phyloP scores from a whole-genome alignment of 768 basidiomycete genomes.

The Russula olivacea region DNA sequence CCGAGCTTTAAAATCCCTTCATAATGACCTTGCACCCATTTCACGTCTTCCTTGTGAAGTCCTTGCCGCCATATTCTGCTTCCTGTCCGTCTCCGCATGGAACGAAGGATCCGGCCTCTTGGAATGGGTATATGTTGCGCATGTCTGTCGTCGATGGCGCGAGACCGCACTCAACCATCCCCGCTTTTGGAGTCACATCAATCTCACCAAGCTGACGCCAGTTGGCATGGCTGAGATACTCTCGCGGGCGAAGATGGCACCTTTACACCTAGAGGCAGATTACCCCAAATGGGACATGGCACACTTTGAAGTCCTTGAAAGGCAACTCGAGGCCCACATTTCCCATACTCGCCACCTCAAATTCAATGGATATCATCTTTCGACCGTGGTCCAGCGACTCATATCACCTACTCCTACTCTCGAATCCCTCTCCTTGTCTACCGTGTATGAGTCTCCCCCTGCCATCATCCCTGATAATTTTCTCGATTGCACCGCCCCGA shows the following conservation, averaged over 20 bases:
- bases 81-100: not conserved
- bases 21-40: slow-evolving; percentile 13
- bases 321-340: slow-evolving; percentile 1
- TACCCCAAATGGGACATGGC: too few species aligned
- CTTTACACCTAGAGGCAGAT: not conserved
- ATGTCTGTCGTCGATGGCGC: slow-evolving; percentile 21
- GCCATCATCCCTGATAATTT: not conserved
- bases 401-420: not conserved
- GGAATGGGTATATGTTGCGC: slow-evolving; percentile 10
- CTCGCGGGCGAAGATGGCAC: slow-evolving; percentile 4
- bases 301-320: not conserved
- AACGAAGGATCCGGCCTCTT: not conserved
- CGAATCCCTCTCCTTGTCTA: not conserved
- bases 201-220: not conserved
- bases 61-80: slow-evolving; percentile 4
- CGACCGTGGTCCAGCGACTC: not conserved
- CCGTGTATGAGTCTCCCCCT: too few species aligned
- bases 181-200: slow-evolving; percentile 11
- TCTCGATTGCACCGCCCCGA: not conserved
- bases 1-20: not conserved
- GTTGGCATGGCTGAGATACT: slow-evolving; percentile 4
- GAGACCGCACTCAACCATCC: slow-evolving; percentile 16
- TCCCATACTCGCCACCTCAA: slow-evolving; percentile 6
- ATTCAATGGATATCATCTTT: not conserved
- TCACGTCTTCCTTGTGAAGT: slow-evolving; percentile 11